A percentile compares a stretch with the other conserved stretches of the same genome.
These are phyloP conservation scores for Camellia oleifera DNA, from an alignment of 179 eudicot species.

Conservation along the genomic window DNA sequence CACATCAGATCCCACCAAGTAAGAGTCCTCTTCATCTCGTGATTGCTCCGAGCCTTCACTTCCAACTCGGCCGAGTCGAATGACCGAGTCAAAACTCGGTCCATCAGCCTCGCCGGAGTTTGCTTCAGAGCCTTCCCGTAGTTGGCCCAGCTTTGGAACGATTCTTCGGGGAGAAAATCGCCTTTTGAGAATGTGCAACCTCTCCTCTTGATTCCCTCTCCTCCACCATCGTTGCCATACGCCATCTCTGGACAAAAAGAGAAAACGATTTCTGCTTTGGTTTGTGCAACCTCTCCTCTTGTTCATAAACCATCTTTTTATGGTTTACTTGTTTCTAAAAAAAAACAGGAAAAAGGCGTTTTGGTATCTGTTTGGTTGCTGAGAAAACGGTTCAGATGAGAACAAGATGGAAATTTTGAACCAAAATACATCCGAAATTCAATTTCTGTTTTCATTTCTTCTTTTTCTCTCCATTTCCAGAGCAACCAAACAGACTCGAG, in stretches of 20 bases:
- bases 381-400: neutral
- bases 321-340: too few species aligned
- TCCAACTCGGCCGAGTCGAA: too few species aligned
- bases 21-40: slow-evolving; percentile 47
- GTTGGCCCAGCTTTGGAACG: slow-evolving; percentile 31
- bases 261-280: neutral
- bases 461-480: too few species aligned
- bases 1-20: slow-evolving; percentile 57
- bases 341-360: too few species aligned
- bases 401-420: neutral
- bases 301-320: too few species aligned
- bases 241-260: neutral
- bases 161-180: slow-evolving; percentile 25
- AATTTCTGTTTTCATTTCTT: too few species aligned
- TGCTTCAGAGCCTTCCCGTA: slow-evolving; percentile 33
- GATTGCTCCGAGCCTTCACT: neutral
- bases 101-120: slow-evolving; percentile 35
- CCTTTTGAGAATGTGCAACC: slow-evolving; percentile 28
- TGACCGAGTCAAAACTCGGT: slow-evolving; percentile 18
- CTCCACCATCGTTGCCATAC: neutral
- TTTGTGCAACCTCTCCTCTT: too few species aligned
- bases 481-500: neutral
- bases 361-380: neutral
- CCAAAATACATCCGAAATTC: too few species aligned
- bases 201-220: slow-evolving; percentile 15